Base-by-base conservation (phyloP, 192 early-diverging fungal species). In the Umbelopsis vinacea region DNA sequence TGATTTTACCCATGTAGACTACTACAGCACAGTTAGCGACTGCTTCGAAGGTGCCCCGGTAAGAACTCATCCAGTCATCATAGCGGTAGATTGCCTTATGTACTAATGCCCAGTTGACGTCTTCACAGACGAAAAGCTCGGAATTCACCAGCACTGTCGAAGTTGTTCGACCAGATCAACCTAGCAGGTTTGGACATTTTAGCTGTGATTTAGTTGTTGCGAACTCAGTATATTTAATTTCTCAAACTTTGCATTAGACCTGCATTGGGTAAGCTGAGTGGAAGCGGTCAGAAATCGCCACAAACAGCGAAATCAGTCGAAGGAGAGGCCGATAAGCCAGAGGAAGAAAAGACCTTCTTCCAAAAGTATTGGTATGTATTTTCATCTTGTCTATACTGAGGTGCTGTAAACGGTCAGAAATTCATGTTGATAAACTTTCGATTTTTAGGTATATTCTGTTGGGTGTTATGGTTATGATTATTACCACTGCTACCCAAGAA, bases 301-400 rank as follows among this genome's bases (percentile, higher is more conserved):
- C 57, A 29, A 63, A 7, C 40, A 43, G 57, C 33, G 33, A 12
- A 26, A n/a, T 12, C 26, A 19, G 57, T 19, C 38, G 45, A 75
- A 33, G 72, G 74, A 35, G 54, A 68, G 24, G 69, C 52, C 6
- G 70, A 71, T n/a, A 60, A 71, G 15, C 66, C 24, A 11, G 47
- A 66, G 52, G 74, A 75, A 35, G 78, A 79, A 46, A 74, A 79
- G 23, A 67, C 78, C 22, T 79, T 79, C 19, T 75, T 75, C 68
- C 78, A 74, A 55, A 79, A 79, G 67, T 75, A 79, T 33, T 79
- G 78, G 78, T 73, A 72, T 29, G 57, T 63, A 17, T 3, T 14
- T 29, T 37, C 15, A 35, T 1, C 2, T 2, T 38, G 15, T 17
- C 11, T 17, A 1, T 17, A 46, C 9, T 21, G 40, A 43, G 40